A percentile compares a stretch with the other conserved stretches of the same genome.
These are phyloP conservation scores for Stygiomarasmius scandens DNA, from an alignment of 1,284 basidiomycete species.

Conservation along the genomic window DNA sequence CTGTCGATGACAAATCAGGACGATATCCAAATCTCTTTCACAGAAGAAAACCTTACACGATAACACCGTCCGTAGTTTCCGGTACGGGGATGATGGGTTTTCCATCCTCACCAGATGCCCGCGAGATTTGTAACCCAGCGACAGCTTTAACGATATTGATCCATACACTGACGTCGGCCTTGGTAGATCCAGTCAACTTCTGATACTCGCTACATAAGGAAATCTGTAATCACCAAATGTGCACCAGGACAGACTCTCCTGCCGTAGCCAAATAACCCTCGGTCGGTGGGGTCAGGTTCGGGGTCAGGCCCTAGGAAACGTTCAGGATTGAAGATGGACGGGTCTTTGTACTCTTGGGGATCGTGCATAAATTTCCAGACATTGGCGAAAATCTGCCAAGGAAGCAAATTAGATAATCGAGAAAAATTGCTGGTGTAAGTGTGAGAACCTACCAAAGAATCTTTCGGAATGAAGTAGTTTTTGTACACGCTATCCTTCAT, in stretches of 20 bases:
- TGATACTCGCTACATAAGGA: too few relatives aligned
- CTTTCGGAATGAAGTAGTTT: conserved; percentile 38
- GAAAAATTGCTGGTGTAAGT: conserved; percentile 18
- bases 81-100: conserved; percentile 15
- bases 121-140: conserved; percentile 16
- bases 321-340: conserved; percentile 31
- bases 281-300: conserved; percentile 16
- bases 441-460: conserved; percentile 31
- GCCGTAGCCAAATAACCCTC: conserved; percentile 19
- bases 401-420: neutral
- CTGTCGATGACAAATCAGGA: conserved; percentile 1
- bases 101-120: conserved; percentile 14
- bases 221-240: conserved; percentile 8
- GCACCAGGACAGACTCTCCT: conserved; percentile 13
- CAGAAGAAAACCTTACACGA: conserved; percentile 14
- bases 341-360: conserved; percentile 28
- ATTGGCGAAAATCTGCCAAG: conserved; percentile 4
- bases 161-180: conserved; percentile 20
- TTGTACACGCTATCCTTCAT: conserved; percentile 35
- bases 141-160: conserved; percentile 20
- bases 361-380: conserved; percentile 26
- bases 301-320: conserved; percentile 20
- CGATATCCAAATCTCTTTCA: neutral
- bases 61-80: conserved; percentile 19
- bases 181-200: too few relatives aligned